Base-by-base conservation (phyloP, 2,329 filamentous ascomycete species). In the Pyricularia grisea region DNA sequence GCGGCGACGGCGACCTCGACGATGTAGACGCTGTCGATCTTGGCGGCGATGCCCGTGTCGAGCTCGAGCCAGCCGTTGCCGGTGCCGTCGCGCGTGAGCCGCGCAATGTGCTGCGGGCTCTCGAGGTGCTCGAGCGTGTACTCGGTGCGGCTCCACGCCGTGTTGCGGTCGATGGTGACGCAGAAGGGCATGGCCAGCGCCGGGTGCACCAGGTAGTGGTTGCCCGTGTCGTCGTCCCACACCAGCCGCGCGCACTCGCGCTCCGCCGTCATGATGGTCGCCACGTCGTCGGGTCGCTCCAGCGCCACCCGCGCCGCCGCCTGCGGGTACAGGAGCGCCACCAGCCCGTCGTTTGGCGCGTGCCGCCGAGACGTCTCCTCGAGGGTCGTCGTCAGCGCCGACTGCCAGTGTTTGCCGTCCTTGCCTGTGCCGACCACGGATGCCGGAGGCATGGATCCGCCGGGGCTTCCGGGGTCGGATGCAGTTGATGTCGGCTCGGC, bases 241-340 rank as follows among this genome's bases (percentile, higher is more conserved):
- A 91, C 87, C 2, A 94, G 84, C 2, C 88, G 84, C 28, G 88
- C 91, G 73, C 87, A 88, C 78, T 93, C 90, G 36, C 85, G 83
- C 75, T 91, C 87, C 0, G 90, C 90, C 42, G 88, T 85, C 70
- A 83, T 82, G 4, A 88, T 82, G 11, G 89, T 84, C 0, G 84
- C 81, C 2, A 84, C 81, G 74, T 91, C 87, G 63, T 85, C 81
- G 2, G 88, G 79, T 30, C 84, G 82, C 70, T 90, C 87, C 1
- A 88, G 80, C 1, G 87, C 89, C 76, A 88, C 84, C 64, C 85
- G 86, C 0, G 88, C 86, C 14, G 89, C 88, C 0, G 88, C 86
- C 1, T 81, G 79, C 1, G 91, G 91, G 78, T 92, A 91, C 17
- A 92, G 83, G 0, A 89, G 81, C 1, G 91, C 90, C 6, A 93